phyloP scores from a whole-genome alignment of 2,329 filamentous ascomycete species.

The Emmonsiellopsis sp. region DNA sequence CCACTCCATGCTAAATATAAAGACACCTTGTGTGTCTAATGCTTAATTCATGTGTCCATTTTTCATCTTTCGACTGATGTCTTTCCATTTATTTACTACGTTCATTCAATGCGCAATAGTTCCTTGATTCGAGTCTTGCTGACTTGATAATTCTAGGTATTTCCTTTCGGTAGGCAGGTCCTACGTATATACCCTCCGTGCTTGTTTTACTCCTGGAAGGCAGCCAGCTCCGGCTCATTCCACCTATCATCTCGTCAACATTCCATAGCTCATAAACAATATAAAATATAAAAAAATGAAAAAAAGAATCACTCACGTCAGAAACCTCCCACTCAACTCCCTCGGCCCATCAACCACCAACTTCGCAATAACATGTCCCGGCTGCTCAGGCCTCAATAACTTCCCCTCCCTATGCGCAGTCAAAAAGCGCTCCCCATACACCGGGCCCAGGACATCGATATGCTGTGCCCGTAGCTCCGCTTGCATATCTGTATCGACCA shows the following conservation, averaged over 20 bases:
- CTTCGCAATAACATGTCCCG: slow-evolving; percentile 76
- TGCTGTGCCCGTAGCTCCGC: slow-evolving; percentile 60
- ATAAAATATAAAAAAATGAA: no score
- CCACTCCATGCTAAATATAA: slow-evolving; percentile 59
- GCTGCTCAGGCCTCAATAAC: slow-evolving; percentile 72
- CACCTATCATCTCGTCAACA: slow-evolving; percentile 25
- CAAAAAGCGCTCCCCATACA: slow-evolving; percentile 56
- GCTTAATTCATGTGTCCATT: slow-evolving; percentile 51
- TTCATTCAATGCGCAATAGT: background rate
- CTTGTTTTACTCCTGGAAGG: slow-evolving; percentile 30
- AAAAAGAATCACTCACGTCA: slow-evolving; percentile 25
- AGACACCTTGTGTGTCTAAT: slow-evolving; percentile 39
- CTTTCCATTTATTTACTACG: slow-evolving; percentile 6
- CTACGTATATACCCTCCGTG: slow-evolving; percentile 1
- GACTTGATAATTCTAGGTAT: slow-evolving; percentile 2
- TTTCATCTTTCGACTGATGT: slow-evolving; percentile 58
- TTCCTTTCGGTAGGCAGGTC: background rate
- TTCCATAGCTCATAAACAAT: background rate
- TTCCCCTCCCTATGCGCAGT: slow-evolving; percentile 60
- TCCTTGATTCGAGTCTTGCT: background rate
- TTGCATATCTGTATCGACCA: slow-evolving; percentile 88
- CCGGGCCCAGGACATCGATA: slow-evolving; percentile 42
- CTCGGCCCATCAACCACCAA: slow-evolving; percentile 57
- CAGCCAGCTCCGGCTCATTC: slow-evolving; percentile 35
- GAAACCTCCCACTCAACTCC: slow-evolving; percentile 65